Base-by-base conservation (phyloP, 768 basidiomycete species). In the Leccinellum albellum region DNA sequence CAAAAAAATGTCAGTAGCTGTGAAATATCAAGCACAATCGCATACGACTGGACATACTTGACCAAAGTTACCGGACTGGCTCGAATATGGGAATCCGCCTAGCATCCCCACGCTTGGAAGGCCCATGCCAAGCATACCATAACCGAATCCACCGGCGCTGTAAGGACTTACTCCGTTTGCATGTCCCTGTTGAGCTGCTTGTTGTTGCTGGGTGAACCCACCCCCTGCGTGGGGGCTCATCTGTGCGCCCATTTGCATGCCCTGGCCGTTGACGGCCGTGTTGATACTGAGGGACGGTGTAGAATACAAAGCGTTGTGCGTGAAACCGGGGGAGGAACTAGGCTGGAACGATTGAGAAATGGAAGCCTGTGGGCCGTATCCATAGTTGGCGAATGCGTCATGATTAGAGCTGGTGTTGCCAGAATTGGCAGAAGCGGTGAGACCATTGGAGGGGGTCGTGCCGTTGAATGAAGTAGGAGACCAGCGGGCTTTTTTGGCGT, bases 401-500 rank as follows among this genome's bases (percentile, higher is more conserved):
- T 85, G 82, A 55, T 79, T 71, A 53, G 79, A 76, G 64, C 66
- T 67, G 54, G 72, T 54, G 46, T 72, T 56, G 46, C 73, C 70
- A 17, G 71, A 74, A 67, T 68, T 79, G 42, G 74, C 70, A 50
- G 71, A 70, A 14, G 64, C 54, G 53, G 73, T 61, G 54, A 69
- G 79, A 53, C 75, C 76, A 55, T 72, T 74, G 21, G 69, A 61
- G 46, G 71, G 68, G 57, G 70, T 70, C 29, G 70, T 64, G 53
- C 70, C 67, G 29, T 66, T 70, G 63, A 76, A 75, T 24, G 79
- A 84, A 51, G 81, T 85, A 52, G 89, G 88, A 28, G 89, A 91
- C 91, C 91, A 92, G 64, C 91, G 88, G 56, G 91, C 86, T 75
- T 94, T 94, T 82, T 94, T 94, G 54, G 87, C 80, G 74, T 91